A percentile compares a stretch with the other conserved stretches of the same genome.
Conservation (phyloP, 331 rosid genomes). For the Rhamnella rubrinervis region DNA sequence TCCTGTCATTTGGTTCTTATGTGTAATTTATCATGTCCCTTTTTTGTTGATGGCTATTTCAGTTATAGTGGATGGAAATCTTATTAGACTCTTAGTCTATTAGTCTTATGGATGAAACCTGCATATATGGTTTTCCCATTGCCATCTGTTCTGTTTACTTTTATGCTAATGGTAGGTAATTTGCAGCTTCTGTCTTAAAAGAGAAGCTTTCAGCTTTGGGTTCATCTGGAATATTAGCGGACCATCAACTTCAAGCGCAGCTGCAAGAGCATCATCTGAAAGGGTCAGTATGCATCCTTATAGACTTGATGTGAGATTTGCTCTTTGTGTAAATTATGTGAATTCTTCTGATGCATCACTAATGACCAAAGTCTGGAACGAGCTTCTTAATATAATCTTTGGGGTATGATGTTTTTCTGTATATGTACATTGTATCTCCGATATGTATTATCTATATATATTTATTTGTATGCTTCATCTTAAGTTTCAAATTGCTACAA, state of each 20-base stretch:
- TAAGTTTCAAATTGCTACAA: too few species aligned
- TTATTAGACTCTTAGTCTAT: not conserved
- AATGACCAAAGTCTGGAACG: not conserved
- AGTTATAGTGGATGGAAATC: not conserved
- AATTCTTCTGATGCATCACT: not conserved
- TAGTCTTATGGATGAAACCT: slow-evolving; percentile 16
- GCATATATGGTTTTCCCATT: slow-evolving; percentile 16
- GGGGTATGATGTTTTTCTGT: too few species aligned
- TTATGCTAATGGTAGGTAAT: slow-evolving; percentile 38
- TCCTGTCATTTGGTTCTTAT: not conserved
- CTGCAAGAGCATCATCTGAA: slow-evolving; percentile 88
- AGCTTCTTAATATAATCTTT: too few species aligned
- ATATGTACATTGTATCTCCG: too few species aligned
- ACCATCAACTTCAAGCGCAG: slow-evolving; percentile 98
- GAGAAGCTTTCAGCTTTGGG: slow-evolving; percentile 92
- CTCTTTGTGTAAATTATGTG: slow-evolving; percentile 5
- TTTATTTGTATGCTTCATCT: too few species aligned
- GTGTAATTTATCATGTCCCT: not conserved
- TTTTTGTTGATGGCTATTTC: not conserved
- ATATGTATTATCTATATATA: too few species aligned
- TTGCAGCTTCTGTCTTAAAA: slow-evolving; percentile 89
- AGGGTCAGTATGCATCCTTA: slow-evolving; percentile 57
- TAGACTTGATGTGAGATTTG: slow-evolving; percentile 5
- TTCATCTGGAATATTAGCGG: slow-evolving; percentile 95
- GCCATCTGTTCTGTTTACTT: slow-evolving; percentile 20